Evolutionary conservation across 768 basidiomycete species (phyloP).

Genomic region (Russula brevipes): DNA sequence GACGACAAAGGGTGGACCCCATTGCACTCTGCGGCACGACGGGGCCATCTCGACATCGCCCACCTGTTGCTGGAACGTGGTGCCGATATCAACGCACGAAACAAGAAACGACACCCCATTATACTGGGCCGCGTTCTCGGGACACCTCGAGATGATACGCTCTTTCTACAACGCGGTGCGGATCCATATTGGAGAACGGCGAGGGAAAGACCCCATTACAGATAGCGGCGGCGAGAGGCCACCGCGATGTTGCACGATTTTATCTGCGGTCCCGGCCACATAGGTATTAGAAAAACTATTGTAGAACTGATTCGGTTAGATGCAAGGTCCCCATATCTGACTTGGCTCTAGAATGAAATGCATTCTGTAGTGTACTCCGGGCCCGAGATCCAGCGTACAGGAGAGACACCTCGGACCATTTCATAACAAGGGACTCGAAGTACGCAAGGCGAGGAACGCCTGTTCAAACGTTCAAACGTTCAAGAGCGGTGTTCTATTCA

Average conservation of each 20-base stretch:
- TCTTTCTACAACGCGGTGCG: not conserved
- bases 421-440: no score
- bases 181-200: not conserved
- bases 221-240: not conserved
- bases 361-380: no score
- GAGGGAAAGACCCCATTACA: not conserved
- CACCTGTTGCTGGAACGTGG: not conserved
- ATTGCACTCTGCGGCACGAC: not conserved
- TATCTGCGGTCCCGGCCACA: not conserved
- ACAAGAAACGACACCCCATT: not conserved
- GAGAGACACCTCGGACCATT: no score
- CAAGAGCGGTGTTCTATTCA: no score
- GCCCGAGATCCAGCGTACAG: no score
- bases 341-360: no score
- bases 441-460: no score
- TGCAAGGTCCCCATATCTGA: no score
- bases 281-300: no score
- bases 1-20: not conserved
- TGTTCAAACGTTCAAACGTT: no score
- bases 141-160: not conserved
- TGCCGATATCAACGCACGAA: not conserved
- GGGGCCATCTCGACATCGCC: not conserved
- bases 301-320: not conserved
- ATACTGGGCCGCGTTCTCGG: not conserved
- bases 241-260: not conserved